Percentiles rank a stretch among this genome's conserved stretches.
phyloP scores from a whole-genome alignment of 139 green algal species.

The Astrephomene gubernaculifera region DNA sequence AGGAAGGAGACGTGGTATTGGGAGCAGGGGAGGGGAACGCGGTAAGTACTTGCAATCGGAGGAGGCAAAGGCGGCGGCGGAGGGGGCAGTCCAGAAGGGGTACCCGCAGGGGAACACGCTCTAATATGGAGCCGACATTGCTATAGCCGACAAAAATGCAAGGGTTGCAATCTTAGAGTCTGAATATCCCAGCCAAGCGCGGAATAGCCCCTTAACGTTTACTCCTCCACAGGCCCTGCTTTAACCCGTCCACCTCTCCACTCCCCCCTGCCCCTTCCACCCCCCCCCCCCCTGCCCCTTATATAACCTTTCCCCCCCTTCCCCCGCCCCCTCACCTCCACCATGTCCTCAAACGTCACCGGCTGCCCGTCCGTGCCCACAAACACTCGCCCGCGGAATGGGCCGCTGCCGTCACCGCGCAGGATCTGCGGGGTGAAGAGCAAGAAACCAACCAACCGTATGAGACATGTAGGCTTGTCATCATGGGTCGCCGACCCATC shows the following conservation, averaged over 20 bases:
- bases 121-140: too few species aligned
- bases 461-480: too few species aligned
- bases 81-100: background rate
- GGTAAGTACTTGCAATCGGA: too few species aligned
- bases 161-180: too few species aligned
- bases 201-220: too few species aligned
- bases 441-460: background rate
- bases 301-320: too few species aligned
- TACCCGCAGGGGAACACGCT: too few species aligned
- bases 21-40: background rate
- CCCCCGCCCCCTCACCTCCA: conserved; percentile 23
- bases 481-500: too few species aligned
- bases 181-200: too few species aligned
- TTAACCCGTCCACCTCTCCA: background rate
- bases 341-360: conserved; percentile 79
- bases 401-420: conserved; percentile 38
- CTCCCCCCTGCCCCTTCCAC: background rate
- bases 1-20: background rate
- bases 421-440: conserved; percentile 41
- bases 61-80: too few species aligned
- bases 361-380: conserved; percentile 80
- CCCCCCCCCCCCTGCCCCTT: background rate
- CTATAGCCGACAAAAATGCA: too few species aligned
- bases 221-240: too few species aligned
- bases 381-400: conserved; percentile 70